Conservation (phyloP, 257 asterid species). For the Plectranthus barbatus region DNA sequence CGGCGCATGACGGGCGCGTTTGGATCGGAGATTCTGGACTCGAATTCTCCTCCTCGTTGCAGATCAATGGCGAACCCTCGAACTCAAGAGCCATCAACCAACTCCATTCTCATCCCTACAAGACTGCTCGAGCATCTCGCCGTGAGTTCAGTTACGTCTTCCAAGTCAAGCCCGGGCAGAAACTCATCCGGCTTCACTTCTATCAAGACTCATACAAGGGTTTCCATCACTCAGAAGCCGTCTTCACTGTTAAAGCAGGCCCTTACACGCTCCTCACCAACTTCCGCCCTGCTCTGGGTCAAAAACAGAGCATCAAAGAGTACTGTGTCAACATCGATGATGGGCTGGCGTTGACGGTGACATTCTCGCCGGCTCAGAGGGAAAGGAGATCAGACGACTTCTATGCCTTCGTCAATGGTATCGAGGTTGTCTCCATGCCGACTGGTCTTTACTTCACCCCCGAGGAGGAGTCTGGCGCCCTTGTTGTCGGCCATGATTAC, state of each 20-base stretch:
- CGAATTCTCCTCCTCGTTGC: slow-evolving; percentile 18
- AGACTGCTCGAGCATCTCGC: slow-evolving; percentile 29
- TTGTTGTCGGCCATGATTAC: slow-evolving; percentile 32
- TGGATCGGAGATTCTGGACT: slow-evolving; percentile 40
- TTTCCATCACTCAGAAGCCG: slow-evolving; percentile 22
- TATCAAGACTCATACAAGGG: slow-evolving; percentile 26
- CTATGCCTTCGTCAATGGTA: slow-evolving; percentile 37
- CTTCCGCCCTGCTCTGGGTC: slow-evolving; percentile 20
- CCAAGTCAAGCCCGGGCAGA: slow-evolving; percentile 27
- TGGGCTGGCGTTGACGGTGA: slow-evolving; percentile 13
- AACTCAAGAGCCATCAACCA: slow-evolving; percentile 27
- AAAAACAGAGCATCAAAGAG: slow-evolving; percentile 29
- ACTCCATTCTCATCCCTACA: slow-evolving; percentile 21
- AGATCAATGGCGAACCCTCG: slow-evolving; percentile 33
- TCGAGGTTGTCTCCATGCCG: slow-evolving; percentile 46
- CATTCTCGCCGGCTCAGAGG: slow-evolving; percentile 26
- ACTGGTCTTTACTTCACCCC: slow-evolving; percentile 42
- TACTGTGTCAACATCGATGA: slow-evolving; percentile 27
- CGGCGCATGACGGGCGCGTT: slow-evolving; percentile 35
- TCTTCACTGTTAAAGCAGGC: slow-evolving; percentile 34
- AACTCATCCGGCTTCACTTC: slow-evolving; percentile 45
- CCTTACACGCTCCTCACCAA: slow-evolving; percentile 35
- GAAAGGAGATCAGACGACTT: slow-evolving; percentile 17
- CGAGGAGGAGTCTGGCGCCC: slow-evolving; percentile 29
- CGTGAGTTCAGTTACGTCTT: slow-evolving; percentile 24